Evolutionary conservation across 495 filamentous ascomycete genomes (phyloP).

Genomic region (Xylaria venustula): DNA sequence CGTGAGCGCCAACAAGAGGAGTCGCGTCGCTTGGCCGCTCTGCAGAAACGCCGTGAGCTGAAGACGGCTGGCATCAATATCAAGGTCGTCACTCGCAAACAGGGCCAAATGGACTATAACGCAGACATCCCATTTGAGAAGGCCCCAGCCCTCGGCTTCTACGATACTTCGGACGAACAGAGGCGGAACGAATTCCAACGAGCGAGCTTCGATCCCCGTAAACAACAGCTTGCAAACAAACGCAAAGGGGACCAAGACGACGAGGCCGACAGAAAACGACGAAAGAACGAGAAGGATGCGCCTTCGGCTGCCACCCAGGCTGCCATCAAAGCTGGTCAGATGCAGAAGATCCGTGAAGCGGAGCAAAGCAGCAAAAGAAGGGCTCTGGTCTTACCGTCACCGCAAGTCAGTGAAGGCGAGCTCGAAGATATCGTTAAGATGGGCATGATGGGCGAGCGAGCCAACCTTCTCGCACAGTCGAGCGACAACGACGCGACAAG

Average conservation of each 20-base stretch:
- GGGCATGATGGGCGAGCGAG: constrained; percentile 90
- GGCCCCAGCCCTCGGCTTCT: constrained; percentile 84
- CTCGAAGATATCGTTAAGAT: constrained; percentile 98
- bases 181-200: constrained; percentile 80
- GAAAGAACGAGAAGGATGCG: constrained; percentile 80
- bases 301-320: constrained; percentile 75
- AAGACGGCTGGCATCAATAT: constrained; percentile 98
- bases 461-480: constrained; percentile 68
- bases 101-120: constrained; percentile 98
- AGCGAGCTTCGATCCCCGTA: constrained; percentile 87
- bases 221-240: constrained; percentile 94
- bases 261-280: constrained; percentile 75
- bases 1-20: constrained; percentile 94
- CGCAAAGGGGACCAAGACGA: constrained; percentile 88
- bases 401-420: constrained; percentile 89
- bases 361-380: constrained; percentile 94
- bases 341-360: constrained; percentile 94
- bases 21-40: constrained; percentile 78
- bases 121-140: constrained; percentile 98
- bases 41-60: constrained; percentile 94
- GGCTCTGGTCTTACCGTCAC: constrained; percentile 73
- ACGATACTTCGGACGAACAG: constrained; percentile 84
- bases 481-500: constrained; percentile 84
- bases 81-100: constrained; percentile 88
- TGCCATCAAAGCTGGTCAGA: constrained; percentile 89